Percentiles rank a stretch among this genome's conserved stretches.
Evolutionary conservation across 306 rosid species (phyloP).

Genomic region (Begonia masoniana): DNA sequence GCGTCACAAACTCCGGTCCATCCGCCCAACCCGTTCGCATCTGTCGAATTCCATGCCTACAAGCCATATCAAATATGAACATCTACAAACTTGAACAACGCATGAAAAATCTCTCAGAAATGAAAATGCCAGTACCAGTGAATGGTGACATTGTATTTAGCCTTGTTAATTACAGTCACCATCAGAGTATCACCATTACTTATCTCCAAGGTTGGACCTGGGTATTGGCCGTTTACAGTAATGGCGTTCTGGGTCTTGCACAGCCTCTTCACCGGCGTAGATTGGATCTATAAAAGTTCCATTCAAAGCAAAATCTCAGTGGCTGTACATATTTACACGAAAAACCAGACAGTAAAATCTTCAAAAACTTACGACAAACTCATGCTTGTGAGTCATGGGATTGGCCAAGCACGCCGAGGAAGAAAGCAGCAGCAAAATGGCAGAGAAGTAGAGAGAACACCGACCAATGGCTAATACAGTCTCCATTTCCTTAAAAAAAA

Average conservation of each 20-base stretch:
- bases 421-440: conserved; percentile 35
- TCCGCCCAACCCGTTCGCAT: conserved; percentile 96
- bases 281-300: conserved; percentile 40
- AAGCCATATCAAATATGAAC: background rate
- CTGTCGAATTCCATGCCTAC: conserved; percentile 86
- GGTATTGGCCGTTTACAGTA: conserved; percentile 83
- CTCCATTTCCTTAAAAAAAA: no score
- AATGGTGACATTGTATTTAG: conserved; percentile 73
- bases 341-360: background rate
- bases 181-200: conserved; percentile 74
- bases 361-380: conserved; percentile 52
- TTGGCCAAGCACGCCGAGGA: conserved; percentile 37
- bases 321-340: no score
- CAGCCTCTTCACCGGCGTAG: conserved; percentile 99
- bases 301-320: no score
- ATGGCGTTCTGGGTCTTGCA: conserved; percentile 72
- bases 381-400: conserved; percentile 51
- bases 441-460: conserved; percentile 16
- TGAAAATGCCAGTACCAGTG: conserved; percentile 43
- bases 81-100: no score
- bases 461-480: conserved; percentile 1
- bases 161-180: conserved; percentile 69
- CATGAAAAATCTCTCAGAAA: background rate
- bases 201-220: conserved; percentile 85
- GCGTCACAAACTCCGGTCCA: conserved; percentile 93